These are phyloP conservation scores for Lodderomyces jiufengensis DNA, from an alignment of 1,139 yeast species.

Conservation along the genomic window DNA sequence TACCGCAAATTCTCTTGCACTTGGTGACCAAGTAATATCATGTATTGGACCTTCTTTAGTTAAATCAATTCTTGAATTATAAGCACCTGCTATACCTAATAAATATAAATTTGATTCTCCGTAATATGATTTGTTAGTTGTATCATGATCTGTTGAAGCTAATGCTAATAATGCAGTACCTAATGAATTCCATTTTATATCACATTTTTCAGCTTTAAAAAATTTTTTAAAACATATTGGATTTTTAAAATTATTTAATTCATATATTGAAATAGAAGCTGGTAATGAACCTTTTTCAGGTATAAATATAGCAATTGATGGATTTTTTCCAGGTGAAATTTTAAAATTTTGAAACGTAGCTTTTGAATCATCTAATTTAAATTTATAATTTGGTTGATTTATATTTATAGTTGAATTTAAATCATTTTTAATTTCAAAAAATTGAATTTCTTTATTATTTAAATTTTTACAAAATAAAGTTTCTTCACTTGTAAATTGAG, in stretches of 20 bases:
- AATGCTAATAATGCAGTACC: constrained; percentile 94
- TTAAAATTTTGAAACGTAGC: constrained; percentile 51
- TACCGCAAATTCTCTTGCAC: constrained; percentile 95
- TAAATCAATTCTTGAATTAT: constrained; percentile 82
- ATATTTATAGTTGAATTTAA: constrained; percentile 37
- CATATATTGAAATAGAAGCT: constrained; percentile 81
- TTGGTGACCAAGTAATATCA: constrained; percentile 96
- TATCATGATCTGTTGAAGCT: constrained; percentile 94
- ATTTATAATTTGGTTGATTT: constrained; percentile 56
- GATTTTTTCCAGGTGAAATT: constrained; percentile 85
- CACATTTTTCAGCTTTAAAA: constrained; percentile 94
- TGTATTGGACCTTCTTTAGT: constrained; percentile 96
- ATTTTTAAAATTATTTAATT: constrained; percentile 68
- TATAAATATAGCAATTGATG: constrained; percentile 86
- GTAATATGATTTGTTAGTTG: constrained; percentile 89
- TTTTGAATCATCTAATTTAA: constrained; percentile 59
- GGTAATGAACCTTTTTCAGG: constrained; percentile 87
- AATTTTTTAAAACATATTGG: constrained; percentile 86
- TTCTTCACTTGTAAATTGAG: constrained; percentile 83
- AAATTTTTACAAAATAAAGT: constrained; percentile 62
- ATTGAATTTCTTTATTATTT: constrained; percentile 62
- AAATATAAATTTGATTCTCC: constrained; percentile 94
- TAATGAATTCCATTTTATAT: constrained; percentile 86
- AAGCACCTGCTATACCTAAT: constrained; percentile 88
- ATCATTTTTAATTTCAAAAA: constrained; percentile 53